Evolutionary conservation across 257 asterid species (phyloP), one percentile per base, ranked within the genome.

Genomic region (Nicotiana noctiflora): DNA sequence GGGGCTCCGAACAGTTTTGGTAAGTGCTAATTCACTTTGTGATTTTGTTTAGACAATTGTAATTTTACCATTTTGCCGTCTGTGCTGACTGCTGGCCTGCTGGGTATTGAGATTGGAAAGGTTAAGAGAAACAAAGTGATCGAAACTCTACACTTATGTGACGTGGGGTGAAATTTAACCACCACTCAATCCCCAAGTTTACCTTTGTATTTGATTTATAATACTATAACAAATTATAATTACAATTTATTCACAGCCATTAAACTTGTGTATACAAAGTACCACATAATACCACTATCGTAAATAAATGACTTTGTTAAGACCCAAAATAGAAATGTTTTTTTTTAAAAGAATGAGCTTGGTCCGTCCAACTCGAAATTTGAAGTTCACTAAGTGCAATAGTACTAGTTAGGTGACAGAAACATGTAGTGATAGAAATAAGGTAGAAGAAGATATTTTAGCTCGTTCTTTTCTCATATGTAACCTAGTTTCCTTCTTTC

Each of bases 1-100:
- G 14, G 98, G 98, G 4, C 91, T 94, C 4, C 87, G 86, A 52
- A 93, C 98, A 0, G 97, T 89, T 79, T 65, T 94, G 95, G 98
- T 92, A 75, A 82, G 94, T 86, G 59, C 8, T 18, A 3, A 53
- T 55, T 32, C 27, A 4, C n/a, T 59, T 55, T 53, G 29, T 29
- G 14, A 2, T 15, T n/a, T 8, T 18, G 53, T 37, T 64, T 27
- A 7, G n/a, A 21, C 11, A 72, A 3, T 72, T 61, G n/a, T 25
- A 14, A 11, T 2, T 5, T 25, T 61, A 61, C 1, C 34, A 61
- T 4, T 61, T 59, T 59, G 8, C 44, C 2, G 44, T 37, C 6
- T 6, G 9, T 40, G 10, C 46, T 7, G 46, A 40, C 46, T 40
- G 46, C 17, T 51, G 55, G 46, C 7, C 46, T 40, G 46, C 17